A percentile compares a stretch with the other conserved stretches of the same genome.
These are phyloP conservation scores for Leishmania aethiopica DNA, from an alignment of 208 protist species.

Conservation along the genomic window DNA sequence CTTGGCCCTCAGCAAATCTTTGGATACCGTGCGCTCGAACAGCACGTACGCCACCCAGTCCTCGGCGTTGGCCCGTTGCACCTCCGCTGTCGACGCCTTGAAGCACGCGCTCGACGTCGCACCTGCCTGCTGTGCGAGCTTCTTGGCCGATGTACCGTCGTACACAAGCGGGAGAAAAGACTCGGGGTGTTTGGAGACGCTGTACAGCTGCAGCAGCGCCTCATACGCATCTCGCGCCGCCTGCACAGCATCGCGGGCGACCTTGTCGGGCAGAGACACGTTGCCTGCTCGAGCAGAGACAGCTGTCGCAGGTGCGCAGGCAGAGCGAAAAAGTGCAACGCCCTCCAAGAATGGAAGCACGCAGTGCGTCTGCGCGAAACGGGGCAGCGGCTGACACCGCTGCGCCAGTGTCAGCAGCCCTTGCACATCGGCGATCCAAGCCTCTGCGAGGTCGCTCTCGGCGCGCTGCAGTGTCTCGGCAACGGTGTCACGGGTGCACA, in stretches of 20 bases:
- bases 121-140: neutral
- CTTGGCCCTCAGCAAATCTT: conserved; percentile 58
- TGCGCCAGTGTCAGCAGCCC: conserved; percentile 28
- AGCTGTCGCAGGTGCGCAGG: neutral
- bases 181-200: conserved; percentile 39
- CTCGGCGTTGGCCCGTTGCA: conserved; percentile 46
- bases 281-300: neutral
- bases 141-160: conserved; percentile 20
- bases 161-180: conserved; percentile 56
- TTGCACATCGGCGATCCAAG: conserved; percentile 46
- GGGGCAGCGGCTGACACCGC: conserved; percentile 58
- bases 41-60: conserved; percentile 70
- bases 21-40: conserved; percentile 77
- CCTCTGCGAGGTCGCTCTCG: conserved; percentile 16
- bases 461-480: conserved; percentile 8
- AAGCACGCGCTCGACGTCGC: conserved; percentile 1
- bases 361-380: conserved; percentile 42
- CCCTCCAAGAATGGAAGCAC: conserved; percentile 68
- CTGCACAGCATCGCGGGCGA: conserved; percentile 16
- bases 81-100: conserved; percentile 21
- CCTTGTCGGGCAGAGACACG: neutral
- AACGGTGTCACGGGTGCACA: conserved; percentile 28
- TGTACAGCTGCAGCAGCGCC: conserved; percentile 58
- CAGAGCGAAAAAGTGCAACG: conserved; percentile 37
- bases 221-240: conserved; percentile 67